phyloP scores from a whole-genome alignment of 257 asterid species.

The Nicotiana attenuata region DNA sequence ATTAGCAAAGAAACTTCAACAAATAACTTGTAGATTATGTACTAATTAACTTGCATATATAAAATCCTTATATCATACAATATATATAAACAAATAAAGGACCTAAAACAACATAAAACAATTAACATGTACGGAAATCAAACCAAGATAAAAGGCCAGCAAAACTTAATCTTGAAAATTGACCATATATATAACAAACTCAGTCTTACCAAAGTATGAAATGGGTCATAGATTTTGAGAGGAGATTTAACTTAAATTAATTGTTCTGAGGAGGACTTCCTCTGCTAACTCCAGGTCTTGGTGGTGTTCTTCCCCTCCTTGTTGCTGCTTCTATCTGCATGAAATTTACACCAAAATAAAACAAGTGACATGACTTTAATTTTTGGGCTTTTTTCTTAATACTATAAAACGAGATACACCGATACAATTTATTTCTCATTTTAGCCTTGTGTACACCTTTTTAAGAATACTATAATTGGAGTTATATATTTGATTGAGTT shows the following conservation, averaged over 20 bases:
- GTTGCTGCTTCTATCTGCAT: not conserved
- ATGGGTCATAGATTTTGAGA: not conserved
- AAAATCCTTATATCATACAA: not conserved
- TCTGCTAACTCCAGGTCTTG: conserved; percentile 15
- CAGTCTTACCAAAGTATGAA: not conserved
- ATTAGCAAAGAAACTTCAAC: not conserved
- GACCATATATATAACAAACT: not conserved
- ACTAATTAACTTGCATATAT: not conserved
- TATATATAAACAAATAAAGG: not conserved
- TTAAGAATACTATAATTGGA: no score
- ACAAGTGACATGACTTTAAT: not conserved
- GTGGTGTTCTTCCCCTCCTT: conserved; percentile 20
- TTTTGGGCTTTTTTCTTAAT: no score
- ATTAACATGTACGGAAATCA: not conserved
- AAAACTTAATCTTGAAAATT: not conserved
- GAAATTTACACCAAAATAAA: not conserved
- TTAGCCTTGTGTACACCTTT: no score
- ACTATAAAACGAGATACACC: no score
- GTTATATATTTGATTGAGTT: no score
- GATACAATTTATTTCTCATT: no score
- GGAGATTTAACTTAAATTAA: not conserved
- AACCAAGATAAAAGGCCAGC: not conserved
- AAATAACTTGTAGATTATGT: not conserved
- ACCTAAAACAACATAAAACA: not conserved
- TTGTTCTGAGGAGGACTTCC: conserved; percentile 30